These are phyloP conservation scores for Solanum hybrid DNA, from an alignment of 305 asterid species.

Conservation along the genomic window DNA sequence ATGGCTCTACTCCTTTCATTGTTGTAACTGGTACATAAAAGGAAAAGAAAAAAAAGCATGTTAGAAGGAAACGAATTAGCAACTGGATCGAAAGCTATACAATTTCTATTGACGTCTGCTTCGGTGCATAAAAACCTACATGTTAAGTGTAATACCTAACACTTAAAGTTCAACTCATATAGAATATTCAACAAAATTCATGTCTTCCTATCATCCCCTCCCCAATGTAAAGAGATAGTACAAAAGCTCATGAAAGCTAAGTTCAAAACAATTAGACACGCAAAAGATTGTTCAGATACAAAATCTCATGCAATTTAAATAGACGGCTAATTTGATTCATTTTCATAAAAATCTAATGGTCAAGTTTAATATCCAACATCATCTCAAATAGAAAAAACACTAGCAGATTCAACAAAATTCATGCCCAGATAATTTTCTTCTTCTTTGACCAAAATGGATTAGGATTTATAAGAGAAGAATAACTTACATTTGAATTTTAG, in stretches of 20 bases:
- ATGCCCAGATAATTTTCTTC: neutral
- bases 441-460: neutral
- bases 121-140: no score
- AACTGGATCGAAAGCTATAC: neutral
- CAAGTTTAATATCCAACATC: neutral
- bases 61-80: neutral
- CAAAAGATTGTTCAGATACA: neutral
- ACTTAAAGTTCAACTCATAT: neutral
- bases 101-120: neutral
- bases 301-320: neutral
- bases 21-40: neutral
- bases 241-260: neutral
- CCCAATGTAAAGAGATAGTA: neutral
- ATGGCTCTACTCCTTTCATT: constrained; percentile 27
- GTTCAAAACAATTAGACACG: neutral
- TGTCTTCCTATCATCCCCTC: neutral
- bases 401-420: neutral
- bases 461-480: no score
- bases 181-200: neutral
- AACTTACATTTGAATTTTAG: no score
- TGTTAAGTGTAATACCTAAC: neutral
- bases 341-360: neutral
- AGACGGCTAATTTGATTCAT: neutral
- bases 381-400: neutral
- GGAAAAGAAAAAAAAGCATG: neutral